These are phyloP conservation scores for Suillus tomentosus DNA, from an alignment of 768 basidiomycete genomes.

Conservation along the genomic window DNA sequence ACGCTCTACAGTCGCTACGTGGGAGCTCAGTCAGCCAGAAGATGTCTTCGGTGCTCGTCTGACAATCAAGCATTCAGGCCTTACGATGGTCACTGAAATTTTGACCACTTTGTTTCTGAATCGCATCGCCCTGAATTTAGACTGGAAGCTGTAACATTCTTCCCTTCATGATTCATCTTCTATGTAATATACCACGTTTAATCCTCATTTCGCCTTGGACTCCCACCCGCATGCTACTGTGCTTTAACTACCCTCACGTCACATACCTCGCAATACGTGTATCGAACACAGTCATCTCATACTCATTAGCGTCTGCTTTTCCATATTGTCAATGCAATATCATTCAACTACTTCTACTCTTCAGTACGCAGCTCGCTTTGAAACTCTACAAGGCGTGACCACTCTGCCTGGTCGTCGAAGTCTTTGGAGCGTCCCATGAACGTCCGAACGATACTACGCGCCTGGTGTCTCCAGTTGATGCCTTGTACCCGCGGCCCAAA, in stretches of 20 bases:
- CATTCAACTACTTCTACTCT: constrained; percentile 14
- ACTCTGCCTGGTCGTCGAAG: constrained; percentile 90
- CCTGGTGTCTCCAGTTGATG: constrained; percentile 83
- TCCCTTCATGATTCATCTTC: constrained; percentile 1
- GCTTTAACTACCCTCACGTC: constrained; percentile 4
- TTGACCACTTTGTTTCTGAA: constrained; percentile 74
- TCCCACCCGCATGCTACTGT: background rate
- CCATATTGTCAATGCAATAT: background rate
- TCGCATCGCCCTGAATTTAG: constrained; percentile 63
- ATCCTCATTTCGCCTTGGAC: constrained; percentile 3
- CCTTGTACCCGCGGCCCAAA: constrained; percentile 70
- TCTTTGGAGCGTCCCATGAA: constrained; percentile 87
- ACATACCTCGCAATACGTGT: constrained; percentile 5
- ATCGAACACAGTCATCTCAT: constrained; percentile 9
- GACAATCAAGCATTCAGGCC: constrained; percentile 56
- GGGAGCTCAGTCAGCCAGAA: constrained; percentile 62
- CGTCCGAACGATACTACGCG: constrained; percentile 80
- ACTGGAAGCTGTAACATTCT: constrained; percentile 43
- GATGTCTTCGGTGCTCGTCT: constrained; percentile 62
- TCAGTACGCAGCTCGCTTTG: constrained; percentile 34
- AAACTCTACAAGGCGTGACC: constrained; percentile 64
- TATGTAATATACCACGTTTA: background rate
- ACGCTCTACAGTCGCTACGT: constrained; percentile 61
- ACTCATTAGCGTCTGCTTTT: background rate
- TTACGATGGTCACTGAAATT: constrained; percentile 73